Base-by-base conservation (phyloP, 805 yeast species). In the Cyberlindnera mississippiensis region DNA sequence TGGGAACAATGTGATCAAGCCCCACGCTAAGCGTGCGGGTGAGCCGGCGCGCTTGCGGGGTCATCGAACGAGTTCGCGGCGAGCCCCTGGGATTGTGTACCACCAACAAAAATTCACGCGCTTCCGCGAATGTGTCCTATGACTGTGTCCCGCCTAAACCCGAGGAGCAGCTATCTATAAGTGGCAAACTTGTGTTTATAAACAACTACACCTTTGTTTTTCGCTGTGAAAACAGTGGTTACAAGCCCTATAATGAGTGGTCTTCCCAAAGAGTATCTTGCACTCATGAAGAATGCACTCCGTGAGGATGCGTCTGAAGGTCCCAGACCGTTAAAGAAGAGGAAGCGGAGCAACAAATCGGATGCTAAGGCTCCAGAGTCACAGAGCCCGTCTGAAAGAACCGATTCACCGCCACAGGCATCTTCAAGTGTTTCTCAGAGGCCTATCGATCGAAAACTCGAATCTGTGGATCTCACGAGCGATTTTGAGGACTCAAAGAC, bases 221-320 rank as follows among this genome's bases (percentile, higher is more conserved):
- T 20, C 8, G 8, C 9, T 20, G 6, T 6, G 24, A 9, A 20
- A 9, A 20, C 24, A 9, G 24, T 9, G 9, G 9, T 20, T 20
- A 20, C 24, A 20, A 20, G n/a, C n/a, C 24, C 24, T 20, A 20
- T 20, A 9, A 44, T 51, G 49, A 37, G 49, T 32, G 49, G 50
- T 5, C 28, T 56, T 5, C 55, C 60, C 17, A 44, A 36, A 11
- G 59, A 56, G 38, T 53, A 53, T 28, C 27, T 44, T 6, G 50
- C 48, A 10, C 42, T 56, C 24, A 45, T 55, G 51, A 33, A 51
- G 33, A 47, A 51, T 33, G 57, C 54, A 1, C 35, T 49, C 8
- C 20, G 28, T 18, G 20, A 37, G 18, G 42, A 17, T 7, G 20
- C 24, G 31, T 7, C 24, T 12, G 15, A 13, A 6, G 37, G 14